Base-by-base conservation (phyloP, 192 early-diverging fungal species). In the Pilobolus umbonatus region DNA sequence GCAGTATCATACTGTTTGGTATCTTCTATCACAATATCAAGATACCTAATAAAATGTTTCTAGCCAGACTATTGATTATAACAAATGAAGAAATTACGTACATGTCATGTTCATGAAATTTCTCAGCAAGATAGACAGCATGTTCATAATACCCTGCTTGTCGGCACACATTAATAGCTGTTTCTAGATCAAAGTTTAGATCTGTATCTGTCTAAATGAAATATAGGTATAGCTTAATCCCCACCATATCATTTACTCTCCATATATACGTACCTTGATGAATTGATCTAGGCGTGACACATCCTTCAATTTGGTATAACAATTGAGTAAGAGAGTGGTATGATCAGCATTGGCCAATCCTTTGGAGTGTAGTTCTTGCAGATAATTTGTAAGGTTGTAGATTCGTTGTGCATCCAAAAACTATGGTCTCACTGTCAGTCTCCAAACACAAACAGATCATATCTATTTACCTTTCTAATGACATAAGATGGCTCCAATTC, bases 231-330 rank as follows among this genome's bases (percentile, higher is more conserved):
- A 12, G 34, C 38, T 1, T 19, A 38, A 34, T 32, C 30, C 22
- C 4, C 5, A 11, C 15, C 12, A 14, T 24, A 34, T 47, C 2
- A 17, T 42, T 53, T 44, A 26, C 36, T 47, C 25, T 2, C 10
- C 21, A 15, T 7, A 28, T 30, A 10, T 50, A 34, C n/a, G 30
- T 65, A 80, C 79, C 76, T 88, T 86, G 55, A 98, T 89, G 65
- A 99, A 97, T 68, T 83, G 80, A 70, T 94, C 87, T 5, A 99
- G 67, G n/a, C 85, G 61, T 45, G 80, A 80, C 15, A 91, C 85
- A 71, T 93, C 93, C 55, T 90, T 88, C 25, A 95, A 76, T 71
- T 97, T 96, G 6, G 95, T 93, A 69, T 99, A 99, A 77, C 96
- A 99, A 68, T 96, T 97, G 12, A 99, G 76, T 40, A 99, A 73